These are phyloP conservation scores for Monascus purpureus DNA, from an alignment of 495 filamentous ascomycete genomes.

Conservation along the genomic window DNA sequence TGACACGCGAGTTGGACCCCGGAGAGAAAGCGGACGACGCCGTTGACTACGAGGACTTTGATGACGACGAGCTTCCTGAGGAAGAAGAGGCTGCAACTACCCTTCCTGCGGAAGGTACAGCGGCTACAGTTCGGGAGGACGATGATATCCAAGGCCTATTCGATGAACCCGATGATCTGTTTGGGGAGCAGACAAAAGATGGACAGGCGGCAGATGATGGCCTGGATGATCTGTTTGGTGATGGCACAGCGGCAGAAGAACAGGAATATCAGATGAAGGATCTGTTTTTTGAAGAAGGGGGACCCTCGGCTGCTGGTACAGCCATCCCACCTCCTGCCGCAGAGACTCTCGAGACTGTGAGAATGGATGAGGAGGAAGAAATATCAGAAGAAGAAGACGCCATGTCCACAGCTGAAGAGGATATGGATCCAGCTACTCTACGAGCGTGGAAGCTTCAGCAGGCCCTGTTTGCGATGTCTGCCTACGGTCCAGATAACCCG, in stretches of 20 bases:
- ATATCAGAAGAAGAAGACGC: conserved; percentile 14
- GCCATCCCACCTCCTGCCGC: conserved; percentile 3
- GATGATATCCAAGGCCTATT: conserved; percentile 6
- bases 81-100: conserved; percentile 43
- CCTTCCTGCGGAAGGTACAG: conserved; percentile 2
- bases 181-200: conserved; percentile 15
- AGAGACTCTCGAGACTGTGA: conserved; percentile 15
- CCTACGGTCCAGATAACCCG: conserved; percentile 23
- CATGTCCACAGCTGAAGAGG: conserved; percentile 17
- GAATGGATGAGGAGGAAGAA: conserved; percentile 21
- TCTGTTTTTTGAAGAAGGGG: conserved; percentile 23
- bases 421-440: conserved; percentile 31
- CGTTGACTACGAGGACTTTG: conserved; percentile 77
- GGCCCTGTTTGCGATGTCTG: conserved; percentile 36
- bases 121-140: conserved; percentile 1
- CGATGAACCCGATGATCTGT: conserved; percentile 23
- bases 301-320: conserved; percentile 1
- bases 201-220: conserved; percentile 24
- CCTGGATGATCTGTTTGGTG: conserved; percentile 6
- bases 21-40: conserved; percentile 70
- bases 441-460: conserved; percentile 39
- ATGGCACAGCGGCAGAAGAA: conserved; percentile 16
- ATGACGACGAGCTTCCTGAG: conserved; percentile 55
- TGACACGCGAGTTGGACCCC: conserved; percentile 37
- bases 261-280: conserved; percentile 27